Base-by-base conservation (phyloP, 805 yeast genomes). In the Yarrowia phangngaensis region DNA sequence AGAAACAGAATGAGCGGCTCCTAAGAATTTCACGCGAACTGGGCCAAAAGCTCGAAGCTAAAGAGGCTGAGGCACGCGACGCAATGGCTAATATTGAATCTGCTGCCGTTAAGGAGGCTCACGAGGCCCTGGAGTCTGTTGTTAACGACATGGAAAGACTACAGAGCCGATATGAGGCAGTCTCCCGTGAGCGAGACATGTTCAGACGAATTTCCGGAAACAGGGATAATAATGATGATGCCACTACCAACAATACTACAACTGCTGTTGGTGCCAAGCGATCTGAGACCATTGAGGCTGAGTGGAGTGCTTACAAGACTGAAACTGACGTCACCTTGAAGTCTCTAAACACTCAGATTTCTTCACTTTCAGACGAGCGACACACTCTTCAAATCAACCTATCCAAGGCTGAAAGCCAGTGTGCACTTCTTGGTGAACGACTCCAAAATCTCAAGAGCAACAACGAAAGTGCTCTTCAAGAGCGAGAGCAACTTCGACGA, bases 1-100 rank as follows among this genome's bases (percentile, higher is more conserved):
- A 86, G 57, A 67, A 73, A 45, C 84, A 80, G 63, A 90, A 90
- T 60, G 78, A 80, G 55, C 84, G 86, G 46, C 70, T 90, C 20
- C 65, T 88, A 26, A 67, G 71, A 27, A 77, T 84, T 2, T 78
- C 84, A 1, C 74, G 97, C 54, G 76, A 76, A 43, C 68, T 90
- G 13, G 94, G 90, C 8, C 70, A 73, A 29, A 78, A 79, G 58
- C 67, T 89, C 49, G 96, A 89, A 60, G 64, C 61, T 5, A 75
- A 77, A 41, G 95, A 84, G 56, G 58, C 58, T 12, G 56, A 53
- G 13, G 24, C 57, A 15, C 52, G 55, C 7, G 45, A 52, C 20
- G 51, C 52, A 28, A 30, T 58, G 43, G 60, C 55, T 27, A 56
- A 57, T 14, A 45, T 60, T 11, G 65, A 60, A 43, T 57, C 64